Conservation (phyloP, 2,329 filamentous ascomycete species). For the Fusarium veterinarium region DNA sequence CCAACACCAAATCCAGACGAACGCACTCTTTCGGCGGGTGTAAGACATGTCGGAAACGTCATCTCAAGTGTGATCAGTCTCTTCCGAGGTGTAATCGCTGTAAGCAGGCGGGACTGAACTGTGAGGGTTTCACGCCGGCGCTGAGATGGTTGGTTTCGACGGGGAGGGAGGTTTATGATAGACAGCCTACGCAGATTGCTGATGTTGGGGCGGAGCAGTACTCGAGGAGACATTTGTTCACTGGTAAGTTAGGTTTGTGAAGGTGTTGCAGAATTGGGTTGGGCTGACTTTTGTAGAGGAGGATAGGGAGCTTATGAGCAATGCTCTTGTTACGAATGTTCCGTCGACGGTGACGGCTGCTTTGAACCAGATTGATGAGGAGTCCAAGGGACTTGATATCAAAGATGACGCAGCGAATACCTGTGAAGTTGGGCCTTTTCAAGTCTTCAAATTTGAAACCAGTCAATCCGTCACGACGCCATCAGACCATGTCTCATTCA, state of each 20-base stretch:
- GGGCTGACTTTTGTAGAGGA: constrained; percentile 1
- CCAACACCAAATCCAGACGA: constrained; percentile 27
- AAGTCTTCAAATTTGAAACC: constrained; percentile 34
- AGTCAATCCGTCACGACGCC: not conserved
- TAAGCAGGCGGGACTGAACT: constrained; percentile 23
- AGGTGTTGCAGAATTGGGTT: too few species aligned
- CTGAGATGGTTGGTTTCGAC: constrained; percentile 36
- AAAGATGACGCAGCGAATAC: not conserved
- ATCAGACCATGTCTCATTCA: constrained; percentile 20
- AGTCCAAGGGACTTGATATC: constrained; percentile 19
- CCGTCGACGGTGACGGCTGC: constrained; percentile 34
- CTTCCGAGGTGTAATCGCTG: constrained; percentile 34
- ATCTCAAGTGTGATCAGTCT: constrained; percentile 39
- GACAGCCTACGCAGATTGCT: constrained; percentile 16
- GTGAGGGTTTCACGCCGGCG: constrained; percentile 37
- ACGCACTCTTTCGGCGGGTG: constrained; percentile 40
- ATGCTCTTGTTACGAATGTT: constrained; percentile 13
- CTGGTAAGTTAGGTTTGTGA: not conserved
- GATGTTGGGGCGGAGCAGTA: constrained; percentile 26
- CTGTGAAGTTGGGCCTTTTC: constrained; percentile 26
- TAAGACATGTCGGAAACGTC: constrained; percentile 40
- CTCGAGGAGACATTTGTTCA: constrained; percentile 37
- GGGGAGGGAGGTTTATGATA: constrained; percentile 31
- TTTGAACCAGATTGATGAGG: constrained; percentile 31
- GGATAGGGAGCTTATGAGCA: constrained; percentile 32